These are phyloP conservation scores for Blepharisma stoltei DNA, from an alignment of 73 alveolate genomes.

Conservation along the genomic window DNA sequence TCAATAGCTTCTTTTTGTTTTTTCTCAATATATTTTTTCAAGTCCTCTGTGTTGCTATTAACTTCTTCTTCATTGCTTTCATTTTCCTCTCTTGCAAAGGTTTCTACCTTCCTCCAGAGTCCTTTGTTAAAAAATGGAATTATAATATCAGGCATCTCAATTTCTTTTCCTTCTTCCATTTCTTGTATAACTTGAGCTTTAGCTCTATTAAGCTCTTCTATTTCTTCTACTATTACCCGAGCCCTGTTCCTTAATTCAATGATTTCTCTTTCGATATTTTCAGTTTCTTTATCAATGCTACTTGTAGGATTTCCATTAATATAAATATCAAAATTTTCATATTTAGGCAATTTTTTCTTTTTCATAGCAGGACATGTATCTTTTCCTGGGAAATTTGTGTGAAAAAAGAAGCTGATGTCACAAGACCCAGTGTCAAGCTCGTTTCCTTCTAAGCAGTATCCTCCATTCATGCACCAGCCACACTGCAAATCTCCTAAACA, in stretches of 20 bases:
- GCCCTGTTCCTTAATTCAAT: neutral
- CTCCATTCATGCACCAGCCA: constrained; percentile 2
- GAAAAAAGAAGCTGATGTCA: neutral
- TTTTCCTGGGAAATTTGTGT: neutral
- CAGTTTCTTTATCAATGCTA: neutral
- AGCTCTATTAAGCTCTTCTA: neutral
- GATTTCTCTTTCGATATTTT: neutral
- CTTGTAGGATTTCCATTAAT: neutral
- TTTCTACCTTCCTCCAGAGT: too few relatives aligned
- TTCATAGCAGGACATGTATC: neutral
- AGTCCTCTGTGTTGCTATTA: too few relatives aligned
- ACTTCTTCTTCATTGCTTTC: too few relatives aligned
- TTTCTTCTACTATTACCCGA: neutral
- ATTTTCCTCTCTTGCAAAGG: too few relatives aligned
- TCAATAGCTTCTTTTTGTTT: too few relatives aligned
- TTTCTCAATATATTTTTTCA: too few relatives aligned
- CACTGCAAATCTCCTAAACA: neutral
- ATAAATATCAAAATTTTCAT: constrained; percentile 3
- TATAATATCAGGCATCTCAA: neutral
- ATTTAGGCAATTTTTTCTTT: neutral
- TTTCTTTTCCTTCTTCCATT: neutral
- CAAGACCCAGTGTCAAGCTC: neutral
- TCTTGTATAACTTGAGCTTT: neutral
- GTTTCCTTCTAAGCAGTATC: neutral
- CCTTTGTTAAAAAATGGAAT: too few relatives aligned